Conservation (phyloP, 805 yeast species). For the Metschnikowia corniflorae region DNA sequence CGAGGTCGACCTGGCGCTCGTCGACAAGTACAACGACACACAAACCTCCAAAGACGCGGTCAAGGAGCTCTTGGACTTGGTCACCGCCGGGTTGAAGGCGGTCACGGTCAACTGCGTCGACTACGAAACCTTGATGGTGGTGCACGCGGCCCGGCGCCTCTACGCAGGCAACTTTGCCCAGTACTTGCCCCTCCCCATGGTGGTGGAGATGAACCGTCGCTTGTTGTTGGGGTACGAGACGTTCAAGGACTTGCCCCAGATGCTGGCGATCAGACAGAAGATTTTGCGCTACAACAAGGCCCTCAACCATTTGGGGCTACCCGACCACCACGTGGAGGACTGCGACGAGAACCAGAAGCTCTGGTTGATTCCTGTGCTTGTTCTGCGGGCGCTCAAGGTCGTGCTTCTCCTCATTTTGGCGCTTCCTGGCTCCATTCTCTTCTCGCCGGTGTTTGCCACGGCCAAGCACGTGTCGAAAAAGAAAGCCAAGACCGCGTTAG, state of each 20-base stretch:
- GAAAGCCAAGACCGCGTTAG: constrained; percentile 77
- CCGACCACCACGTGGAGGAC: constrained; percentile 58
- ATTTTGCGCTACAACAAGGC: constrained; percentile 68
- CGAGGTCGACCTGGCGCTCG: constrained; percentile 53
- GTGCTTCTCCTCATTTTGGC: constrained; percentile 58
- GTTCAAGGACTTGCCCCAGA: constrained; percentile 65
- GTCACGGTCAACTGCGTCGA: constrained; percentile 89
- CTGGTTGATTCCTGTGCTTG: constrained; percentile 48
- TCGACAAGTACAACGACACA: constrained; percentile 61
- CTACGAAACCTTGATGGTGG: constrained; percentile 82
- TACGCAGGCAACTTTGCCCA: constrained; percentile 74
- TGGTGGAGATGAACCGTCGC: constrained; percentile 88
- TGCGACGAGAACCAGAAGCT: constrained; percentile 49
- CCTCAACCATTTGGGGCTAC: constrained; percentile 46
- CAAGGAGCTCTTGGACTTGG: constrained; percentile 61
- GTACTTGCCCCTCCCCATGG: constrained; percentile 71
- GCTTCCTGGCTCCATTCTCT: constrained; percentile 83
- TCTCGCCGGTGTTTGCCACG: constrained; percentile 82
- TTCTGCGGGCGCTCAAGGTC: constrained; percentile 57
- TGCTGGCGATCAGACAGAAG: constrained; percentile 56
- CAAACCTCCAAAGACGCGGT: constrained; percentile 72
- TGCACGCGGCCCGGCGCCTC: constrained; percentile 87
- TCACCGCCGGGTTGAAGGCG: constrained; percentile 70
- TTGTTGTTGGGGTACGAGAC: constrained; percentile 77
- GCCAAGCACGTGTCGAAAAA: constrained; percentile 69